Conservation (phyloP, 2,329 filamentous ascomycete genomes). For the Fusarium sacchari region DNA sequence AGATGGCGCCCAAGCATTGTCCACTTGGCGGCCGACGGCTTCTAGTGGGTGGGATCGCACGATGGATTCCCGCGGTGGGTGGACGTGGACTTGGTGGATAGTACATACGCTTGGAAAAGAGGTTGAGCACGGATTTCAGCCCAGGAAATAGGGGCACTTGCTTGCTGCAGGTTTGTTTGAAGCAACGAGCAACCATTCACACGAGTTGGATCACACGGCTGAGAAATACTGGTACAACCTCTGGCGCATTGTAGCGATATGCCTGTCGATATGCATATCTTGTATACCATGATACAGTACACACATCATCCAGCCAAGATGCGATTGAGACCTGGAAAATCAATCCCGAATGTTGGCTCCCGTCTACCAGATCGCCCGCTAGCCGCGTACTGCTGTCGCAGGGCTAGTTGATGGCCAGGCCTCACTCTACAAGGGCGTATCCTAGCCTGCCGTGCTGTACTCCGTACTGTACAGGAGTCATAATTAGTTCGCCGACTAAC, state of each 20-base stretch:
- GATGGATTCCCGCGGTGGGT: conserved; percentile 28
- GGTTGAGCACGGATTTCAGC: conserved; percentile 32
- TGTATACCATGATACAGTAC: not conserved
- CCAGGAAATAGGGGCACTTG: conserved; percentile 20
- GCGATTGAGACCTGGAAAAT: not conserved
- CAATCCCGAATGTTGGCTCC: conserved; percentile 1
- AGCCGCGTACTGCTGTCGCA: conserved; percentile 1
- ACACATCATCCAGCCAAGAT: not conserved
- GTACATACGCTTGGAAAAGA: conserved; percentile 14
- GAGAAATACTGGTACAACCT: not conserved
- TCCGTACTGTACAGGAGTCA: not conserved
- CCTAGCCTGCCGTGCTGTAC: not conserved
- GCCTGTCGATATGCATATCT: not conserved
- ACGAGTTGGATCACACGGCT: not conserved
- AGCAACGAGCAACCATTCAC: not conserved
- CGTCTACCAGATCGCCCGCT: conserved; percentile 22
- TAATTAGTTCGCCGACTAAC: conserved; percentile 7
- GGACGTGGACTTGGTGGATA: conserved; percentile 19
- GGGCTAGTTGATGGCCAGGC: conserved; percentile 10
- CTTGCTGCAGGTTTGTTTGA: not conserved
- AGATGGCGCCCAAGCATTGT: conserved; percentile 27
- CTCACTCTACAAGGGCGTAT: conserved; percentile 3
- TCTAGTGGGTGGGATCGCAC: conserved; percentile 23
- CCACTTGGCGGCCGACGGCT: conserved; percentile 33
- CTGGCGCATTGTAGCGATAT: not conserved